These are phyloP conservation scores for Epichloe coenophiala DNA, from an alignment of 2,329 filamentous ascomycete species.

Conservation along the genomic window DNA sequence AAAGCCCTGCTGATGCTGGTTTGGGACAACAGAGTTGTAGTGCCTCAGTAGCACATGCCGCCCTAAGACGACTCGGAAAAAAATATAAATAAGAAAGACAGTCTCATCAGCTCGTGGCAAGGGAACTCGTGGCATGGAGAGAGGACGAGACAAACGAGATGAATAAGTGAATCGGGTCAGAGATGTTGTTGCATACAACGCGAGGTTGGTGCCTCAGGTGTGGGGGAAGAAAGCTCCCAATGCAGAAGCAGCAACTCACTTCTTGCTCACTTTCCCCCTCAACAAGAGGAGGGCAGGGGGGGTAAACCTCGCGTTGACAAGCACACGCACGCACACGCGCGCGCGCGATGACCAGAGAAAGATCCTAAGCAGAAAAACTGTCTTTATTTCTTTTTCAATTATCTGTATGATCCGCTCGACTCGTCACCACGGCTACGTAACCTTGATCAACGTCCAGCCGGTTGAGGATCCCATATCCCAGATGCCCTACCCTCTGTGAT, in stretches of 20 bases:
- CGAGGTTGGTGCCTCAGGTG: conserved; percentile 6
- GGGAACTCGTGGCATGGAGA: neutral
- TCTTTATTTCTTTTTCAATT: conserved; percentile 1
- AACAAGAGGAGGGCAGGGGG: neutral
- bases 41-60: neutral
- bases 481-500: conserved; percentile 30
- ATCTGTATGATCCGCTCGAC: neutral
- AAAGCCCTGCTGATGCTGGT: neutral
- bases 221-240: neutral
- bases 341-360: no score
- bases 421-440: neutral
- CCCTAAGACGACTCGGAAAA: neutral
- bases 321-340: no score
- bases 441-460: neutral
- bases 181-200: neutral
- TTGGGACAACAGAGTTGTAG: neutral
- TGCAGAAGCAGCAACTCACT: conserved; percentile 6
- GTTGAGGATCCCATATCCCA: conserved; percentile 25
- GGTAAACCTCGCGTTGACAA: no score
- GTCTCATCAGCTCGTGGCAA: neutral
- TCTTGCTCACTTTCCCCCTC: conserved; percentile 4
- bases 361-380: neutral
- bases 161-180: neutral
- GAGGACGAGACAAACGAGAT: neutral
- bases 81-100: neutral